Evolutionary conservation across 495 filamentous ascomycete species (phyloP).

Genomic region (Tuber indicum): DNA sequence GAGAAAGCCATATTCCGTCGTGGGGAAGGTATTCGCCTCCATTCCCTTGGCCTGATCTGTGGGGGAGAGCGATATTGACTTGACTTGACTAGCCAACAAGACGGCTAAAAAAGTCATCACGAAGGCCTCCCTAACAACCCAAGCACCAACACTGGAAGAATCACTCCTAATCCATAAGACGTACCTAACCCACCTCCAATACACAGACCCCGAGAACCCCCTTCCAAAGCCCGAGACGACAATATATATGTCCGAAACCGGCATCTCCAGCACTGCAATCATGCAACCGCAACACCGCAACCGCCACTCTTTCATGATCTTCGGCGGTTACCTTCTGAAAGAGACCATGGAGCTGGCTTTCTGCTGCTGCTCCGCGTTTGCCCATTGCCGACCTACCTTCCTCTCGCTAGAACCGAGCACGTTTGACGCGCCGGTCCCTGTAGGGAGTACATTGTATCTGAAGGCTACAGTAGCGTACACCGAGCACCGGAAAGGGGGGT

Average conservation of each 20-base stretch:
- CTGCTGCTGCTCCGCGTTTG: conserved; percentile 72
- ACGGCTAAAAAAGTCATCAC: conserved; percentile 63
- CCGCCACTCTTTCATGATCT: conserved; percentile 84
- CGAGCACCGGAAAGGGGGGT: conserved; percentile 56
- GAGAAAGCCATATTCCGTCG: conserved; percentile 61
- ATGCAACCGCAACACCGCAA: conserved; percentile 88
- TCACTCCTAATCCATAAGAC: conserved; percentile 71
- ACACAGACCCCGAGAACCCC: conserved; percentile 57
- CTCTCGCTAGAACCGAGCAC: conserved; percentile 71
- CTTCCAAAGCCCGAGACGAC: conserved; percentile 57
- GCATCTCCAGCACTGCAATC: conserved; percentile 63
- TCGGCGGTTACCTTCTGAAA: conserved; percentile 77
- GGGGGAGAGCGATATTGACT: neutral
- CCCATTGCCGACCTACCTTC: conserved; percentile 69
- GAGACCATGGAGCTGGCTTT: conserved; percentile 83
- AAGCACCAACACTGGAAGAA: conserved; percentile 70
- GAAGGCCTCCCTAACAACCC: conserved; percentile 59
- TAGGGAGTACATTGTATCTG: conserved; percentile 74
- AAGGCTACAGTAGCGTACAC: conserved; percentile 72
- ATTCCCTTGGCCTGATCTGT: neutral
- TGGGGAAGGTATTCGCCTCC: conserved; percentile 51
- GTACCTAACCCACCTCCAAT: conserved; percentile 67
- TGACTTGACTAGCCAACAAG: conserved; percentile 49
- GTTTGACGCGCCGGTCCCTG: conserved; percentile 77
- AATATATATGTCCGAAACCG: conserved; percentile 61